Conservation (phyloP, 345 rosid genomes). For the Ceriops tagal region DNA sequence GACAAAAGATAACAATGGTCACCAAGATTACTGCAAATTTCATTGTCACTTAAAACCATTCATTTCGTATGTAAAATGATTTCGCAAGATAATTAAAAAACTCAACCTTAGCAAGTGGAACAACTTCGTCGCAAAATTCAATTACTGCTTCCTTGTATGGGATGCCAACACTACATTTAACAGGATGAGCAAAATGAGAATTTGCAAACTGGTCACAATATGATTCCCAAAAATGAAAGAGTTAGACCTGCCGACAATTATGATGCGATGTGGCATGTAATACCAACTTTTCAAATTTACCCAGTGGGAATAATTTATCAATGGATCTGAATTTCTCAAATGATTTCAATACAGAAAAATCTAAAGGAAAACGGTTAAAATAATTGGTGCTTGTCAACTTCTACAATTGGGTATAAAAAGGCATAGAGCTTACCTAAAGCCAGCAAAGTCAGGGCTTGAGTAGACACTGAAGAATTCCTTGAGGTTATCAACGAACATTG, state of each 20-base stretch:
- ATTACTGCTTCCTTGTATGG: constrained; percentile 49
- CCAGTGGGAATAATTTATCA: background rate
- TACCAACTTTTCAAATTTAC: background rate
- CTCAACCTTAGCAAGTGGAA: constrained; percentile 48
- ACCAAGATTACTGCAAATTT: background rate
- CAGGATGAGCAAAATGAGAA: constrained; percentile 13
- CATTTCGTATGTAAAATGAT: background rate
- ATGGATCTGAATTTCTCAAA: background rate
- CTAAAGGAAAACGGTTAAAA: background rate
- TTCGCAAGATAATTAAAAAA: background rate
- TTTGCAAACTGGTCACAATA: background rate
- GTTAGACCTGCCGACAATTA: background rate
- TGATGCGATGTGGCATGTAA: background rate
- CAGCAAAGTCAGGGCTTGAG: constrained; percentile 43
- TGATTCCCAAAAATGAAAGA: background rate
- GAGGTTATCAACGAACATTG: constrained; percentile 58
- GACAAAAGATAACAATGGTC: background rate
- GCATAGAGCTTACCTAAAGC: constrained; percentile 43
- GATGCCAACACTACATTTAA: constrained; percentile 42
- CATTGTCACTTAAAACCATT: no score
- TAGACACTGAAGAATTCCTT: constrained; percentile 47
- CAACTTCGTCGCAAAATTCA: constrained; percentile 46
- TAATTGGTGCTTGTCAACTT: background rate
- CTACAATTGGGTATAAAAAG: background rate
- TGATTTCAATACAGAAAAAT: background rate